These are phyloP conservation scores for Tetrapisispora taiwanensis DNA, from an alignment of 805 yeast species.

Conservation along the genomic window DNA sequence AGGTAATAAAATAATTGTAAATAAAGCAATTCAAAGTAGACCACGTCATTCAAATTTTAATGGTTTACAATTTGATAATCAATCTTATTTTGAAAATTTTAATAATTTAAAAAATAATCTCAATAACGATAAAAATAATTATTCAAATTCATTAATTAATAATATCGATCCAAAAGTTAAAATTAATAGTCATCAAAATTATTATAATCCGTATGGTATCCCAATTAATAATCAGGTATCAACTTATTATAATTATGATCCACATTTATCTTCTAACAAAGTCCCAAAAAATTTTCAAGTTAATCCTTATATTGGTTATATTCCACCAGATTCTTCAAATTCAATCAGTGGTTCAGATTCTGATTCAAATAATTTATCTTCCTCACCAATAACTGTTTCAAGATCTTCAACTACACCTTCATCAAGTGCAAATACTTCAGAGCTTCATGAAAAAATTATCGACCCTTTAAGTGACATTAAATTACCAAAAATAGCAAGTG, in stretches of 20 bases:
- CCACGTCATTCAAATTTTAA: background rate
- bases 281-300: background rate
- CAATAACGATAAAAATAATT: background rate
- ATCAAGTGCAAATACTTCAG: background rate
- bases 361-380: background rate
- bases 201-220: background rate
- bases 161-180: background rate
- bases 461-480: background rate
- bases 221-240: background rate
- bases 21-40: slow-evolving; percentile 33
- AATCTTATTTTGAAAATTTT: background rate
- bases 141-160: background rate
- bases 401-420: background rate
- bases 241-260: background rate
- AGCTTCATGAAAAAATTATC: background rate
- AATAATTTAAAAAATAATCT: background rate
- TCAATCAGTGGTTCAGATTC: background rate
- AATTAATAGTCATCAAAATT: background rate
- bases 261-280: background rate
- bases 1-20: slow-evolving; percentile 19
- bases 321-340: background rate
- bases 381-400: background rate
- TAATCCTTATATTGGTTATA: background rate
- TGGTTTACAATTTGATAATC: no score
- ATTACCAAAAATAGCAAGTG: no score